phyloP scores from a whole-genome alignment of 345 rosid genomes.

The Sonneratia caseolaris region DNA sequence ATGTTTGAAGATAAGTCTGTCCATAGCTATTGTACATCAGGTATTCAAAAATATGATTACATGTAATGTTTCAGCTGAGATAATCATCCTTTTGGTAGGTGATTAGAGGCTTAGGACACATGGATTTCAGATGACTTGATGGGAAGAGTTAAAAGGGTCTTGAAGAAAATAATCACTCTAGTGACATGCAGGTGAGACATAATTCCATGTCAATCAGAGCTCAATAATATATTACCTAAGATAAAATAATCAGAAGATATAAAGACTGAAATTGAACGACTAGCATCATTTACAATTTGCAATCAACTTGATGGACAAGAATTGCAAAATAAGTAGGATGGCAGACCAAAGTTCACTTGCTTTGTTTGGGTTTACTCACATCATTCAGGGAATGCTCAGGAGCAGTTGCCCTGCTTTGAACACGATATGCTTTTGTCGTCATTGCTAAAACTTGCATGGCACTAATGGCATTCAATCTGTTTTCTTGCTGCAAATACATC shows the following conservation, averaged over 20 bases:
- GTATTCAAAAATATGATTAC: neutral
- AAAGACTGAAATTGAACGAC: neutral
- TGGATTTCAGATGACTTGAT: neutral
- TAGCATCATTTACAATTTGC: neutral
- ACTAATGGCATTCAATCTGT: slow-evolving; percentile 82
- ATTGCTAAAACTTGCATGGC: slow-evolving; percentile 94
- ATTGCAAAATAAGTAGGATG: neutral
- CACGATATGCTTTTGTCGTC: slow-evolving; percentile 88
- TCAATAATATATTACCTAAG: neutral
- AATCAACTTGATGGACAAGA: neutral
- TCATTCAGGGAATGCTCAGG: slow-evolving; percentile 32
- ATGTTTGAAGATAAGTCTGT: neutral
- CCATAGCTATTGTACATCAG: neutral
- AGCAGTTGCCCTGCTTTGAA: slow-evolving; percentile 83
- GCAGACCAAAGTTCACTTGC: neutral
- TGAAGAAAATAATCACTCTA: slow-evolving; percentile 1
- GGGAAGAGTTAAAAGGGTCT: neutral
- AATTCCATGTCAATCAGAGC: neutral
- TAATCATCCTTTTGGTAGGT: neutral
- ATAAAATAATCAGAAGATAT: neutral
- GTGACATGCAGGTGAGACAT: neutral
- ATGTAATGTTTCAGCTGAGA: neutral
- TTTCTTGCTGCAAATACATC: slow-evolving; percentile 89
- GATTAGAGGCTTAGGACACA: neutral
- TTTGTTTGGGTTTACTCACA: slow-evolving; percentile 30